Evolutionary conservation across 2,329 filamentous ascomycete genomes (phyloP).

Genomic region (Pseudogymnoascus verrucosus): DNA sequence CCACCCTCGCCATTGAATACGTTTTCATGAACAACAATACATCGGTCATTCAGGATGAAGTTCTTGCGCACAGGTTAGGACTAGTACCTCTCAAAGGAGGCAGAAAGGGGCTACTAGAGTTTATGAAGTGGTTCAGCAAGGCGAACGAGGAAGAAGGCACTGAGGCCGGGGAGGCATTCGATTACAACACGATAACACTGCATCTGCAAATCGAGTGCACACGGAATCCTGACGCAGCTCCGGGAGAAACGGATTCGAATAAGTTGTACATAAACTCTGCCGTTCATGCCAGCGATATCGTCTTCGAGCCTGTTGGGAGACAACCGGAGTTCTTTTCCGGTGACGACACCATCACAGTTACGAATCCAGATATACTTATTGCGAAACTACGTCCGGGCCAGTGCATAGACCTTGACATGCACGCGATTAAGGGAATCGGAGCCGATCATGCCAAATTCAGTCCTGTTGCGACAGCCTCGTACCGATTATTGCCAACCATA

Average conservation of each 20-base stretch:
- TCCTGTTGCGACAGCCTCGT: constrained; percentile 88
- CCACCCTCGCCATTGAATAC: constrained; percentile 86
- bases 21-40: constrained; percentile 96
- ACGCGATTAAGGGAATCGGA: constrained; percentile 91
- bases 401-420: constrained; percentile 76
- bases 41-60: constrained; percentile 95
- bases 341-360: constrained; percentile 60
- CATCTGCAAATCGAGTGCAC: constrained; percentile 72
- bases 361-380: constrained; percentile 88
- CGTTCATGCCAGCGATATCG: constrained; percentile 70
- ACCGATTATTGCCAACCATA: constrained; percentile 84
- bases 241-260: constrained; percentile 68
- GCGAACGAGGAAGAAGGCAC: constrained; percentile 54
- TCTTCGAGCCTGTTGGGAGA: constrained; percentile 66
- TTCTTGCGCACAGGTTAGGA: constrained; percentile 81
- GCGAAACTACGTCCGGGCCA: constrained; percentile 91
- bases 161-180: constrained; percentile 47
- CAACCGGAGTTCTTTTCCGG: constrained; percentile 64
- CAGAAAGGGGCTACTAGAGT: constrained; percentile 65
- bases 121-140: constrained; percentile 75
- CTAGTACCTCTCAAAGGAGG: constrained; percentile 82
- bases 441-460: constrained; percentile 96
- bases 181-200: constrained; percentile 83
- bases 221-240: constrained; percentile 63
- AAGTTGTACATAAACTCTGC: constrained; percentile 82